Conservation (phyloP, 257 asterid species). For the Gentiana macrophylla region DNA sequence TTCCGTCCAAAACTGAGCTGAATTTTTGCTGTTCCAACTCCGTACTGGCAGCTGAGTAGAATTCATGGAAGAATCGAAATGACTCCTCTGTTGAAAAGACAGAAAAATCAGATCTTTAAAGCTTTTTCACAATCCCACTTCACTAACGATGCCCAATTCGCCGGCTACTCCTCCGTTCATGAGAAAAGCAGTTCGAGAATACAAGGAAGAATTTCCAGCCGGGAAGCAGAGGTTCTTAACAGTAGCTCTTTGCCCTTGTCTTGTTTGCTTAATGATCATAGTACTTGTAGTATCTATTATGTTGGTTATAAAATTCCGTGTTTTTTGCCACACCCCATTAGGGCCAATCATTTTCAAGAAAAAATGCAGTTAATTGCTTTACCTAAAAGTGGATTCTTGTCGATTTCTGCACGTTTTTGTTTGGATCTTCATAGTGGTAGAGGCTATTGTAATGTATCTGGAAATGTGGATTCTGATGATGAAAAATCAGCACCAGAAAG, state of each 20-base stretch:
- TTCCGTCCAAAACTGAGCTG: no score
- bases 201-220: slow-evolving; percentile 29
- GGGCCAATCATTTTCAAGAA: slow-evolving; percentile 52
- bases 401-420: background rate
- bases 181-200: slow-evolving; percentile 20
- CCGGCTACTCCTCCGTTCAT: slow-evolving; percentile 24
- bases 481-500: slow-evolving; percentile 33
- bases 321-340: slow-evolving; percentile 76
- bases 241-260: slow-evolving; percentile 81
- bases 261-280: slow-evolving; percentile 48
- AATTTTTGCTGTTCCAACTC: no score
- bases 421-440: slow-evolving; percentile 14
- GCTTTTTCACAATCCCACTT: slow-evolving; percentile 8
- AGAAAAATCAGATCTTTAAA: background rate
- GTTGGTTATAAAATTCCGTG: slow-evolving; percentile 56
- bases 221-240: slow-evolving; percentile 29
- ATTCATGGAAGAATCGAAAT: slow-evolving; percentile 9
- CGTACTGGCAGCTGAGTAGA: no score
- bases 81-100: slow-evolving; percentile 6
- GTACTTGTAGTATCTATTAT: slow-evolving; percentile 34
- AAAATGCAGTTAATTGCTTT: slow-evolving; percentile 29
- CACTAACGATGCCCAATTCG: slow-evolving; percentile 32
- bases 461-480: slow-evolving; percentile 16
- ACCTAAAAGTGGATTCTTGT: background rate
- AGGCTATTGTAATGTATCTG: slow-evolving; percentile 21